Percentiles rank a stretch among this genome's conserved stretches.
Evolutionary conservation across 768 basidiomycete species (phyloP).

Genomic region (Cystofilobasidium bisporidii): DNA sequence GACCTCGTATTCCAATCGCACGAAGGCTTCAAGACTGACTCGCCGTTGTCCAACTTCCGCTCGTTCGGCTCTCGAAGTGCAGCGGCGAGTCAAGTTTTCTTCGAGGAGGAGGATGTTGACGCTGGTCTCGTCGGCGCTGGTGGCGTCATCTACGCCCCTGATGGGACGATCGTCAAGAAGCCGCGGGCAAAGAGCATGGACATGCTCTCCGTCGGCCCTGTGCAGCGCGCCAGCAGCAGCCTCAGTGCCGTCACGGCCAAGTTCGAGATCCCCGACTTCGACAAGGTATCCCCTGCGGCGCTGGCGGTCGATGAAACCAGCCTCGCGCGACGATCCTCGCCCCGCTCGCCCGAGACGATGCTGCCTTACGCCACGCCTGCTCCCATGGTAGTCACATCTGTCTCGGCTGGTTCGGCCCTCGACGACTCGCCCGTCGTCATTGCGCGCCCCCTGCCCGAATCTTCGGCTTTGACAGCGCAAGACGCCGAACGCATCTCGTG

Average conservation of each 20-base stretch:
- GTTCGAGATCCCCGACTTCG: neutral
- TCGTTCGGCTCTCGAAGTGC: slow-evolving; percentile 1
- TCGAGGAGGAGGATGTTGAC: neutral
- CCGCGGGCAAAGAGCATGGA: neutral
- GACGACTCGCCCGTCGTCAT: slow-evolving; percentile 1
- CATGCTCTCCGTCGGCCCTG: neutral
- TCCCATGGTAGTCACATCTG: too few relatives aligned
- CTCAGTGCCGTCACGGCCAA: neutral
- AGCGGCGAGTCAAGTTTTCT: neutral
- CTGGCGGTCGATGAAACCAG: neutral
- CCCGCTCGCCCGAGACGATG: too few relatives aligned
- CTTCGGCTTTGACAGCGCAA: neutral
- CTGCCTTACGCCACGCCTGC: too few relatives aligned
- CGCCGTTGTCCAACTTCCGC: neutral
- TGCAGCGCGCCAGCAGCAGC: neutral
- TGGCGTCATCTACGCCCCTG: neutral
- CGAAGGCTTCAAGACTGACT: neutral
- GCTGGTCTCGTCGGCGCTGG: slow-evolving; percentile 6
- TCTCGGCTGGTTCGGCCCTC: neutral
- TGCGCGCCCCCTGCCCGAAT: neutral
- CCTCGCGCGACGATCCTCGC: too few relatives aligned
- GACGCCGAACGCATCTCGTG: neutral
- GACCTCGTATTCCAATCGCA: slow-evolving; percentile 16
- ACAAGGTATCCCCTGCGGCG: neutral
- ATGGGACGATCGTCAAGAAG: neutral